phyloP scores from a whole-genome alignment of 2,329 filamentous ascomycete genomes.

The Aureobasidium sp. region DNA sequence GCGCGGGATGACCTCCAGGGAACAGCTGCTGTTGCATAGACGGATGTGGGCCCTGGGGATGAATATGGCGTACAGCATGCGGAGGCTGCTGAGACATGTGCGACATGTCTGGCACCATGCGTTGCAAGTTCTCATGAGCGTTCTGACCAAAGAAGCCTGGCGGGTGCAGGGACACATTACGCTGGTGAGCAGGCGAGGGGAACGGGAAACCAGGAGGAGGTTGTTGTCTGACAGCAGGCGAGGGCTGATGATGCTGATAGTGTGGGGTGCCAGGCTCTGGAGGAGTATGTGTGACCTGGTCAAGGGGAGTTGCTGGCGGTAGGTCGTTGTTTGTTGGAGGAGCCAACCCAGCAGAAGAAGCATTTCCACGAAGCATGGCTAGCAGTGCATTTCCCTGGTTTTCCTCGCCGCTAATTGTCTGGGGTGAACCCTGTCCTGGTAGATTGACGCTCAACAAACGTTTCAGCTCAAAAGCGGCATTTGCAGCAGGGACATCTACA shows the following conservation, averaged over 20 bases:
- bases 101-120: slow-evolving; percentile 12
- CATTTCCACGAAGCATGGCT: slow-evolving; percentile 56
- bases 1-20: slow-evolving; percentile 27
- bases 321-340: slow-evolving; percentile 25
- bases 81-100: slow-evolving; percentile 19
- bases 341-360: slow-evolving; percentile 32
- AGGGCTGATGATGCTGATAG: slow-evolving; percentile 47
- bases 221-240: slow-evolving; percentile 52
- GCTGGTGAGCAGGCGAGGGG: slow-evolving; percentile 37
- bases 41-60: slow-evolving; percentile 16
- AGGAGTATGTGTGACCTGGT: slow-evolving; percentile 57
- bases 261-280: slow-evolving; percentile 65
- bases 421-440: slow-evolving; percentile 32
- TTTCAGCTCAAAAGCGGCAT: slow-evolving; percentile 52
- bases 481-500: slow-evolving; percentile 3
- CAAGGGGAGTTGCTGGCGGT: slow-evolving; percentile 49
- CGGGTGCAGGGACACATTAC: slow-evolving; percentile 38
- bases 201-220: slow-evolving; percentile 56
- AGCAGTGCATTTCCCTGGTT: slow-evolving; percentile 58
- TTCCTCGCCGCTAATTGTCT: slow-evolving; percentile 38
- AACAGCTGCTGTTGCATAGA: slow-evolving; percentile 28
- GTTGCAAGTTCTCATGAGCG: slow-evolving; percentile 11
- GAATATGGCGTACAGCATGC: slow-evolving; percentile 16
- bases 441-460: slow-evolving; percentile 45
- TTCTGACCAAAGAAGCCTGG: slow-evolving; percentile 25